phyloP scores from a whole-genome alignment of 2,329 filamentous ascomycete species.

The Exserohilum rostratum region DNA sequence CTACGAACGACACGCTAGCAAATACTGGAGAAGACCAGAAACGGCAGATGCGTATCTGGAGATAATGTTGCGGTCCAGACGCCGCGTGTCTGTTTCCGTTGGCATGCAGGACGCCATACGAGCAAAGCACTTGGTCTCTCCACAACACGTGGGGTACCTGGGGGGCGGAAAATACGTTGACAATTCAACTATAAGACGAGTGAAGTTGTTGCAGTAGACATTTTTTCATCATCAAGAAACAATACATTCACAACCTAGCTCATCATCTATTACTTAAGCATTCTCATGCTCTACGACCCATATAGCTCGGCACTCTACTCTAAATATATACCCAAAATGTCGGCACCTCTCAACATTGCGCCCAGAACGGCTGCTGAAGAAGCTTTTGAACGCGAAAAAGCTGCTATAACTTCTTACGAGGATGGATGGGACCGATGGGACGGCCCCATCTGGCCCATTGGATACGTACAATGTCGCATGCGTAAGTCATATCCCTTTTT shows the following conservation, averaged over 20 bases:
- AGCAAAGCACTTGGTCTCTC: not conserved
- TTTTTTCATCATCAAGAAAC: not conserved
- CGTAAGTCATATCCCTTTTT: slow-evolving; percentile 14
- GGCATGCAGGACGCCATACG: not conserved
- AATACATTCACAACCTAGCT: not conserved
- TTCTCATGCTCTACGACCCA: not conserved
- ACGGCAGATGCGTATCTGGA: not conserved
- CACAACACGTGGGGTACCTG: not conserved
- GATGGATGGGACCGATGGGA: slow-evolving; percentile 37
- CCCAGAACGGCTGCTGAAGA: slow-evolving; percentile 18
- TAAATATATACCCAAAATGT: not conserved
- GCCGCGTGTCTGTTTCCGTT: not conserved
- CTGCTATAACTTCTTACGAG: slow-evolving; percentile 32
- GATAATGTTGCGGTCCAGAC: not conserved
- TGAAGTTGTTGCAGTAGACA: not conserved
- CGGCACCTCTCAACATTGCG: slow-evolving; percentile 1
- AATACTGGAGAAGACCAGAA: not conserved
- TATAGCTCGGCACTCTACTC: not conserved
- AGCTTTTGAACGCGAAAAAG: slow-evolving; percentile 32
- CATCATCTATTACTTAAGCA: not conserved
- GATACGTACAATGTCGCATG: slow-evolving; percentile 31
- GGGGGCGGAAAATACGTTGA: not conserved
- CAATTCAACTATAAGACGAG: not conserved
- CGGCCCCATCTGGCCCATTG: slow-evolving; percentile 31
- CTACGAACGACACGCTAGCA: not conserved